Evolutionary conservation across 495 filamentous ascomycete species (phyloP).

Genomic region (Lepraria neglecta): DNA sequence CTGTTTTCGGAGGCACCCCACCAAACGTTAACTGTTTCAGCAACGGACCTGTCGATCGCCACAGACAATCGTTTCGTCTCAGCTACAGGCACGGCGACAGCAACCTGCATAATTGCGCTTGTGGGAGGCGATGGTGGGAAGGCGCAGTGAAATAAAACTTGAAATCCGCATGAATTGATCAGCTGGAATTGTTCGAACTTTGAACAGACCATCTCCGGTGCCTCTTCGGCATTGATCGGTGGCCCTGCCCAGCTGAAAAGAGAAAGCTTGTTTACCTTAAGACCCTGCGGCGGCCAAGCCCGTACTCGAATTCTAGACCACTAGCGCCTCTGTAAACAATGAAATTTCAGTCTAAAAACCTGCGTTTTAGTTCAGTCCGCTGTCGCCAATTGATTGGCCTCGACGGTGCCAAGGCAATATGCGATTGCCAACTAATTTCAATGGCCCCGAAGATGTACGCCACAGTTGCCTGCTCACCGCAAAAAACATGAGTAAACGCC

Average conservation of each 20-base stretch:
- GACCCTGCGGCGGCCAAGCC: not conserved
- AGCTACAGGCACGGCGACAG: not conserved
- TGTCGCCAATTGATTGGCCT: conserved; percentile 3
- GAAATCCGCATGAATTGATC: too few relatives aligned
- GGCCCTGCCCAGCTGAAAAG: not conserved
- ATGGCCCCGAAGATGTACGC: not conserved
- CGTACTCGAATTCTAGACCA: not conserved
- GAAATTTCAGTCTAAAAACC: not conserved
- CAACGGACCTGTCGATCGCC: conserved; percentile 1
- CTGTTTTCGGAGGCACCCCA: not conserved
- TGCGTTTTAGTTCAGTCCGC: not conserved
- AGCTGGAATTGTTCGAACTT: too few relatives aligned
- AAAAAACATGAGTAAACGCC: not conserved
- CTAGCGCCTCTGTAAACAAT: not conserved
- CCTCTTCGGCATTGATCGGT: not conserved
- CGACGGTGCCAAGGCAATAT: conserved; percentile 4
- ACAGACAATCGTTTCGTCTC: not conserved
- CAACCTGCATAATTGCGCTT: not conserved
- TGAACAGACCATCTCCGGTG: too few relatives aligned
- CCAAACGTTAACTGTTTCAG: not conserved
- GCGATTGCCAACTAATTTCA: not conserved
- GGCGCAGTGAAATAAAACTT: too few relatives aligned
- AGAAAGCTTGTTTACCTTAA: too few relatives aligned
- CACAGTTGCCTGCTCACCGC: not conserved
- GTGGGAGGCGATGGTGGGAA: not conserved